phyloP scores from a whole-genome alignment of 1,284 basidiomycete species.

The Ceratobasidium sp. region DNA sequence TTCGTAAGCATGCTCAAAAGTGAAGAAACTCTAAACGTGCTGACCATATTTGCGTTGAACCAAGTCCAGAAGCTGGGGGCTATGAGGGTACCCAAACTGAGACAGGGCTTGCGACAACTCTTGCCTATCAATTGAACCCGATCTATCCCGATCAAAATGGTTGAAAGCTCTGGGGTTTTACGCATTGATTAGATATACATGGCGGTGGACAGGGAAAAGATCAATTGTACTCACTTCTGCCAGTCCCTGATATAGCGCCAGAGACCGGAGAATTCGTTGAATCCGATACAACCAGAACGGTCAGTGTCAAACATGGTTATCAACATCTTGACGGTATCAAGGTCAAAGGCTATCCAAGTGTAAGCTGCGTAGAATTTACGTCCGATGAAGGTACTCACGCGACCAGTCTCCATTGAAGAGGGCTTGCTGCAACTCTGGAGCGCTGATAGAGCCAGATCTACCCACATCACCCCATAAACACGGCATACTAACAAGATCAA shows the following conservation, averaged over 20 bases:
- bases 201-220: not conserved
- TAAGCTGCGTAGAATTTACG: not conserved
- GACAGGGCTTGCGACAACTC: slow-evolving; percentile 65
- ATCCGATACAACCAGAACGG: slow-evolving; percentile 52
- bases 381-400: slow-evolving; percentile 40
- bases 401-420: slow-evolving; percentile 53
- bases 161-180: slow-evolving; percentile 49
- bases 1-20: slow-evolving; percentile 15
- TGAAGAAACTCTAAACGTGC: slow-evolving; percentile 48
- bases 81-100: slow-evolving; percentile 80
- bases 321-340: slow-evolving; percentile 53
- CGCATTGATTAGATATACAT: not conserved
- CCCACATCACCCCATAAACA: not conserved
- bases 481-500: not conserved
- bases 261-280: slow-evolving; percentile 52
- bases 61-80: slow-evolving; percentile 68
- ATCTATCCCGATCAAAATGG: slow-evolving; percentile 51
- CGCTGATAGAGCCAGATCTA: slow-evolving; percentile 50
- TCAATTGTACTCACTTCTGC: slow-evolving; percentile 47
- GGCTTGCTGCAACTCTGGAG: slow-evolving; percentile 52
- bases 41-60: slow-evolving; percentile 81
- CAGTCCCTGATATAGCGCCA: slow-evolving; percentile 52
- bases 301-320: slow-evolving; percentile 54
- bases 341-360: slow-evolving; percentile 49
- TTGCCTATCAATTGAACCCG: slow-evolving; percentile 52